Conservation (phyloP, 768 basidiomycete species). For the Boletus insuetus region DNA sequence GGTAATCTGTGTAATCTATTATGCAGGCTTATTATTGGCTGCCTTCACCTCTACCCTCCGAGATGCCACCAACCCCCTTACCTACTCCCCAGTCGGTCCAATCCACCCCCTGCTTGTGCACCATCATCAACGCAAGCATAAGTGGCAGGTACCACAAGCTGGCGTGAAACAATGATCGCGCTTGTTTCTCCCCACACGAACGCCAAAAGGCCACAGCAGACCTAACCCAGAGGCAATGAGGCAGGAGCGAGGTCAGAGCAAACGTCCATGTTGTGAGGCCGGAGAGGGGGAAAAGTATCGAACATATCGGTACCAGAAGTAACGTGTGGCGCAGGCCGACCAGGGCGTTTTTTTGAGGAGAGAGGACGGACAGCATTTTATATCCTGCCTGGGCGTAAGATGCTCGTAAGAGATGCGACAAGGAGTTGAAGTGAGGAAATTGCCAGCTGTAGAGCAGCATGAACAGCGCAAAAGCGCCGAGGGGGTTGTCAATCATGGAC, state of each 20-base stretch:
- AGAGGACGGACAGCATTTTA: slow-evolving; percentile 83
- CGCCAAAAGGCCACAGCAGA: slow-evolving; percentile 78
- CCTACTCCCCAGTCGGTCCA: slow-evolving; percentile 56
- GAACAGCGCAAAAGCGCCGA: slow-evolving; percentile 78
- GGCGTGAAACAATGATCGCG: slow-evolving; percentile 73
- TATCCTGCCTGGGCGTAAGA: slow-evolving; percentile 94
- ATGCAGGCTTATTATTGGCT: neutral
- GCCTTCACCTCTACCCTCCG: neutral
- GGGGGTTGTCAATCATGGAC: slow-evolving; percentile 70
- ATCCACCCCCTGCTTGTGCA: slow-evolving; percentile 84
- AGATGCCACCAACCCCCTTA: neutral
- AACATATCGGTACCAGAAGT: slow-evolving; percentile 74
- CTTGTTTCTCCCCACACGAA: slow-evolving; percentile 69
- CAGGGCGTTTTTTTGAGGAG: slow-evolving; percentile 75
- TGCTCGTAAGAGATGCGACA: slow-evolving; percentile 83
- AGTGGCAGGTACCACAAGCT: slow-evolving; percentile 90
- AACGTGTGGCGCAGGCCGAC: slow-evolving; percentile 83
- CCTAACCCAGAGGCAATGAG: slow-evolving; percentile 67
- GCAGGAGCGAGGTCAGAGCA: slow-evolving; percentile 69
- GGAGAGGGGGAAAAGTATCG: slow-evolving; percentile 78
- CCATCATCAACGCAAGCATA: slow-evolving; percentile 89
- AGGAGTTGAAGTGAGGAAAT: slow-evolving; percentile 95
- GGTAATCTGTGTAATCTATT: neutral
- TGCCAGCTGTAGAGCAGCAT: slow-evolving; percentile 94
- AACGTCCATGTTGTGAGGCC: slow-evolving; percentile 94